These are phyloP conservation scores for Sarcomyxa edulis DNA, from an alignment of 768 basidiomycete genomes.

Conservation along the genomic window DNA sequence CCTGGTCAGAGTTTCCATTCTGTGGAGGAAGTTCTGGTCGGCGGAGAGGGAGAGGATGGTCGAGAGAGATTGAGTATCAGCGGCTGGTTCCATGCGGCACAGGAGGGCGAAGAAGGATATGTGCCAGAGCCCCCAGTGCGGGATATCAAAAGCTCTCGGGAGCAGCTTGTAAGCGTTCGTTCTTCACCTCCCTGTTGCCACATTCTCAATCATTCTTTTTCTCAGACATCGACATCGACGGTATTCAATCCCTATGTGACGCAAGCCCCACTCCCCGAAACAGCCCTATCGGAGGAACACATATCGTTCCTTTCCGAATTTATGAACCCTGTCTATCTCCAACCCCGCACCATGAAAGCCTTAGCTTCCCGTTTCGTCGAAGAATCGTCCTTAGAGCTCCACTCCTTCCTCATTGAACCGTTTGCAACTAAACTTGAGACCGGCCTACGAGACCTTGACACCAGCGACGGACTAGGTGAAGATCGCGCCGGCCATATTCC, in stretches of 20 bases:
- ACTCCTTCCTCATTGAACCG: constrained; percentile 71
- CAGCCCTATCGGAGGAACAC: constrained; percentile 52
- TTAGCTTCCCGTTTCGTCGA: constrained; percentile 77
- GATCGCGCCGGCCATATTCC: constrained; percentile 54
- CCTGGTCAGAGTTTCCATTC: constrained; percentile 95
- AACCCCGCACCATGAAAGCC: constrained; percentile 71
- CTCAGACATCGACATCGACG: constrained; percentile 58
- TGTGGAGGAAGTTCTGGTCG: constrained; percentile 93
- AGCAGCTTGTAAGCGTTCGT: constrained; percentile 76
- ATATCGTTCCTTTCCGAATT: constrained; percentile 74
- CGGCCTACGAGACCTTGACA: constrained; percentile 60
- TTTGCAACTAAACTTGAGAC: constrained; percentile 65
- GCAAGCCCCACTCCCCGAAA: constrained; percentile 45
- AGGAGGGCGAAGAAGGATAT: constrained; percentile 89
- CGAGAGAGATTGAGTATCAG: constrained; percentile 81
- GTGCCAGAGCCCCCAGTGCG: constrained; percentile 39
- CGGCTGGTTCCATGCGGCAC: constrained; percentile 95
- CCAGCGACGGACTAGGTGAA: constrained; percentile 54
- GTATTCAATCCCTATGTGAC: constrained; percentile 47
- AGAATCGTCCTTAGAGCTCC: constrained; percentile 85
- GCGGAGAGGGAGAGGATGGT: constrained; percentile 60
- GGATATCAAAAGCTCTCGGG: constrained; percentile 73
- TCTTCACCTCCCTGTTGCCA: constrained; percentile 1
- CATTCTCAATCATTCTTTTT: constrained; percentile 8
- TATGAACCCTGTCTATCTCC: constrained; percentile 88